Percentiles rank a stretch among this genome's conserved stretches.
These are phyloP conservation scores for Globisporangium cystogenes DNA, from an alignment of 352 stramenopile genomes.

Conservation along the genomic window DNA sequence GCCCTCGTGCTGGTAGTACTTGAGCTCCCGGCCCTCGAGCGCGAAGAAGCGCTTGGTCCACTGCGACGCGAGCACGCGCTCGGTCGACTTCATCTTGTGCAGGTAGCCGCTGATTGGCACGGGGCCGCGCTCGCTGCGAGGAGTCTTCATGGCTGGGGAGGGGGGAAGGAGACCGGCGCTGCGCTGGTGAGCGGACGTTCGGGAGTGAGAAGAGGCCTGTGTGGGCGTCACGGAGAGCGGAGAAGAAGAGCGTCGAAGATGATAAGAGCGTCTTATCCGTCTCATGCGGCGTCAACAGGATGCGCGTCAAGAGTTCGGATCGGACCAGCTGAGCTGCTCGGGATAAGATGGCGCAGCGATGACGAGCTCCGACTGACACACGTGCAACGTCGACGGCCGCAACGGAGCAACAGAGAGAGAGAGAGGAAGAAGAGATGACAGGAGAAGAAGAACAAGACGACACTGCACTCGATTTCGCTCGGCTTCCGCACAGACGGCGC, in stretches of 20 bases:
- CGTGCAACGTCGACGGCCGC: too few species aligned
- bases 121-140: constrained; percentile 36
- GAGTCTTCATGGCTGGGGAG: constrained; percentile 60
- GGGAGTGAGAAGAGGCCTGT: too few species aligned
- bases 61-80: constrained; percentile 64
- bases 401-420: not conserved
- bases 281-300: too few species aligned
- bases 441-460: not conserved
- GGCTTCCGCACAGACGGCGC: not conserved
- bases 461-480: not conserved
- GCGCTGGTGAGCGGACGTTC: not conserved
- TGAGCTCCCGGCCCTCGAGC: constrained; percentile 66
- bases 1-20: constrained; percentile 72
- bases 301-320: too few species aligned
- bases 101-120: constrained; percentile 79
- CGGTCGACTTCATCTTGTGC: constrained; percentile 78
- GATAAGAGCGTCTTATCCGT: too few species aligned
- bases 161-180: too few species aligned
- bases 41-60: constrained; percentile 83
- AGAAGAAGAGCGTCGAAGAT: too few species aligned
- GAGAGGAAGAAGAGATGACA: not conserved
- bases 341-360: too few species aligned
- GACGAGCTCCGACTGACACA: too few species aligned
- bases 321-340: too few species aligned
- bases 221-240: too few species aligned